Conservation (phyloP, 1,139 yeast species). For the Yarrowia galli region DNA sequence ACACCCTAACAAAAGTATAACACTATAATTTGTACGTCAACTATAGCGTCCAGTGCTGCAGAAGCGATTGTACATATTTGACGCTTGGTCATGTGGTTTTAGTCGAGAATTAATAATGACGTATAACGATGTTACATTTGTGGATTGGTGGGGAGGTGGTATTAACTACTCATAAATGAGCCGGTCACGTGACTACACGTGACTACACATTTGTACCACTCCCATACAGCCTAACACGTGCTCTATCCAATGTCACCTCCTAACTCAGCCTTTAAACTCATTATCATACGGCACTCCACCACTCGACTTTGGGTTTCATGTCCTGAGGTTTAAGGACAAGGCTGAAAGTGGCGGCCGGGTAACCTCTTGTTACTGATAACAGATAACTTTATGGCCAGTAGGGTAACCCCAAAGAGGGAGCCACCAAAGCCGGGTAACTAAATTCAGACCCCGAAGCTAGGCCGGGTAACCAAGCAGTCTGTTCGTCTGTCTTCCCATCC, state of each 20-base stretch:
- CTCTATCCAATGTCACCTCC: not conserved
- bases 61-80: not conserved
- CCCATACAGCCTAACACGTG: not conserved
- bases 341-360: not conserved
- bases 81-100: no score
- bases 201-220: no score
- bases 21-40: not conserved
- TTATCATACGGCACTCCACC: slow-evolving; percentile 21
- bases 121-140: slow-evolving; percentile 2
- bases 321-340: slow-evolving; percentile 1
- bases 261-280: not conserved
- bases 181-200: no score
- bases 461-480: not conserved
- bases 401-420: not conserved
- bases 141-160: no score
- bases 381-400: not conserved
- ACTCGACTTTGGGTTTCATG: slow-evolving; percentile 5
- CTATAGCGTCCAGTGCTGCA: not conserved
- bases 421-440: no score
- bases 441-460: no score
- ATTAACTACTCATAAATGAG: no score
- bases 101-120: not conserved
- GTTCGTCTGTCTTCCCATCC: no score
- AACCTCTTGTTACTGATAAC: slow-evolving; percentile 30
- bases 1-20: no score